Conservation (phyloP, 768 basidiomycete genomes). For the Rhizopogon vesiculosus region DNA sequence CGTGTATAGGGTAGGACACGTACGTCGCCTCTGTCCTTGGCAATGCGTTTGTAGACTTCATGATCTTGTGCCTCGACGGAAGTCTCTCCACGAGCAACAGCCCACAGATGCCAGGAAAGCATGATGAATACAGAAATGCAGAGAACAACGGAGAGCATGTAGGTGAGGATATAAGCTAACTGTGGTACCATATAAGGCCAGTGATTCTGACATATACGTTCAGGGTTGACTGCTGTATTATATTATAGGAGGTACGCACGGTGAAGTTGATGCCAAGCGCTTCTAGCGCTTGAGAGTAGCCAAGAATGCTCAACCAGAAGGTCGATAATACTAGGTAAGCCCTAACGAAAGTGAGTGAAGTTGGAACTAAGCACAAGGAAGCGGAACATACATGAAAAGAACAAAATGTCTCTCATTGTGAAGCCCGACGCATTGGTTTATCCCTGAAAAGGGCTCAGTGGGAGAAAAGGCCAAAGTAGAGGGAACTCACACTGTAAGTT, state of each 20-base stretch:
- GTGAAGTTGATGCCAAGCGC: conserved; percentile 52
- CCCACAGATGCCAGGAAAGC: conserved; percentile 69
- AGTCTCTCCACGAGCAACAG: conserved; percentile 73
- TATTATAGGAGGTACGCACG: conserved; percentile 26
- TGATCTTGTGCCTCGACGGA: conserved; percentile 90
- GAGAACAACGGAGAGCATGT: conserved; percentile 72
- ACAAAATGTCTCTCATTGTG: conserved; percentile 96
- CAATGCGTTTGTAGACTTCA: conserved; percentile 66
- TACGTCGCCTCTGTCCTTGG: conserved; percentile 67
- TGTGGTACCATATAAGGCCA: conserved; percentile 69
- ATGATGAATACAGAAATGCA: conserved; percentile 71
- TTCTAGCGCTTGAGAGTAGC: conserved; percentile 54
- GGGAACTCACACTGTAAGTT: conserved; percentile 34
- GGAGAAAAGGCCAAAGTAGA: neutral
- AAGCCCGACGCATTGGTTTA: conserved; percentile 96
- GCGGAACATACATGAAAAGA: conserved; percentile 74
- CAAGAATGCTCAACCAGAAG: conserved; percentile 54
- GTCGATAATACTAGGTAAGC: conserved; percentile 74
- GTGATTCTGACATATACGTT: conserved; percentile 15
- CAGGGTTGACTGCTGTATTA: neutral
- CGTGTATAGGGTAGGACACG: conserved; percentile 14
- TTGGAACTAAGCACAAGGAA: neutral
- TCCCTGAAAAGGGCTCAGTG: conserved; percentile 49
- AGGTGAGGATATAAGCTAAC: conserved; percentile 65
- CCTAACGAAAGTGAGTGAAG: conserved; percentile 35